Percentiles rank a stretch among this genome's conserved stretches.
Evolutionary conservation across 1,284 basidiomycete species (phyloP).

Genomic region (Sporisorium exsertum): DNA sequence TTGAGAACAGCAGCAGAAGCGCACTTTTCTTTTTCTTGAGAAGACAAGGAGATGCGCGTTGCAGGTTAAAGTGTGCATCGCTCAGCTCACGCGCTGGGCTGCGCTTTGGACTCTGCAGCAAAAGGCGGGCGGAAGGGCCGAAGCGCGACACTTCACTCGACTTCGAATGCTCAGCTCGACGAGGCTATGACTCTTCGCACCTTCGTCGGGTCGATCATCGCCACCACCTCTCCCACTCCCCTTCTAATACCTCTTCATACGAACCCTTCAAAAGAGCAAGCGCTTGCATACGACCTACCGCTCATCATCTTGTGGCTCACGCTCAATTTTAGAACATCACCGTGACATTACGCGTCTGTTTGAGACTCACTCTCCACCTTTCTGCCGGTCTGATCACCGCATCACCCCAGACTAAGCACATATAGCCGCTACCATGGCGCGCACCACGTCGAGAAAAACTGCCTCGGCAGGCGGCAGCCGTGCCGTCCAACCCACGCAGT

Average conservation of each 20-base stretch:
- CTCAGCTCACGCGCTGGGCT: conserved; percentile 8
- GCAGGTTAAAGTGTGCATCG: background rate
- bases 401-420: background rate
- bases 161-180: conserved; percentile 2
- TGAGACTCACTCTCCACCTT: background rate
- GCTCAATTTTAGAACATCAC: background rate
- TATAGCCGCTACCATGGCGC: conserved; percentile 22
- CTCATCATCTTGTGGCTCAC: background rate
- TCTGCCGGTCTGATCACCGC: no score
- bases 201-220: no score
- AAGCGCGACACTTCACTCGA: background rate
- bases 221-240: background rate
- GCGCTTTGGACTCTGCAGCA: background rate
- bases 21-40: background rate
- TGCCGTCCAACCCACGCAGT: background rate
- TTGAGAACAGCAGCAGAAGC: conserved; percentile 3
- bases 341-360: background rate
- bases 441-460: conserved; percentile 19
- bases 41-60: background rate
- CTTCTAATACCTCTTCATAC: background rate
- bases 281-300: background rate
- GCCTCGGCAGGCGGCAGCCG: conserved; percentile 11
- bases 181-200: background rate
- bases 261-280: background rate
- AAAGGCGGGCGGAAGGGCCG: background rate